phyloP scores from a whole-genome alignment of 768 basidiomycete genomes.

The Boletus huronensis region DNA sequence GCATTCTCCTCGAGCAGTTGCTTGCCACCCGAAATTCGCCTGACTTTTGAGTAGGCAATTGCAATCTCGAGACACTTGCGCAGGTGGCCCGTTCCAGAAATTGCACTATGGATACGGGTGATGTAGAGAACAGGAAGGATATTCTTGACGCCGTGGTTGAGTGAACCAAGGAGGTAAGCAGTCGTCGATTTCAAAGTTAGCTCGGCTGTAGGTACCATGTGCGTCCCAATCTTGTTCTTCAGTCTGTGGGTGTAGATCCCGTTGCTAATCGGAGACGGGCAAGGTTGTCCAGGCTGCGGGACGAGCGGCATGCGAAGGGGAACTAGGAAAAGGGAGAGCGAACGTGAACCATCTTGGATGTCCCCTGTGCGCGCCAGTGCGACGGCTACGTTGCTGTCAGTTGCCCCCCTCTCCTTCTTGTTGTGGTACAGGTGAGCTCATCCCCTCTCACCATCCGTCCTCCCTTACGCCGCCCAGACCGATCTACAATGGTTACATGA shows the following conservation, averaged over 20 bases:
- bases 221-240: conserved; percentile 78
- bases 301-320: conserved; percentile 56
- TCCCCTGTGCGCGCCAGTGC: conserved; percentile 72
- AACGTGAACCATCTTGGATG: conserved; percentile 51
- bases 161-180: conserved; percentile 59
- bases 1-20: conserved; percentile 51
- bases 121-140: conserved; percentile 75
- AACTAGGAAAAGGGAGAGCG: conserved; percentile 71
- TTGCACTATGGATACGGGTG: conserved; percentile 66
- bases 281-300: conserved; percentile 37
- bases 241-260: conserved; percentile 67
- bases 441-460: conserved; percentile 6
- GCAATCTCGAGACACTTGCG: conserved; percentile 65
- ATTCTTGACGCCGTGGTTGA: conserved; percentile 59
- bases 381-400: conserved; percentile 68
- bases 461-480: conserved; percentile 50
- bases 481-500: conserved; percentile 97
- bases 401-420: conserved; percentile 77
- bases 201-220: conserved; percentile 72
- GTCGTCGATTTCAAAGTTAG: conserved; percentile 56
- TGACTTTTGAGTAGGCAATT: conserved; percentile 57
- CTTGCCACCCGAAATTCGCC: conserved; percentile 50
- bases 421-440: conserved; percentile 86
- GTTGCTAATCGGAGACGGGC: conserved; percentile 51
- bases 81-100: conserved; percentile 52